These are phyloP conservation scores for Morella rubra DNA, from an alignment of 306 rosid species.

Conservation along the genomic window DNA sequence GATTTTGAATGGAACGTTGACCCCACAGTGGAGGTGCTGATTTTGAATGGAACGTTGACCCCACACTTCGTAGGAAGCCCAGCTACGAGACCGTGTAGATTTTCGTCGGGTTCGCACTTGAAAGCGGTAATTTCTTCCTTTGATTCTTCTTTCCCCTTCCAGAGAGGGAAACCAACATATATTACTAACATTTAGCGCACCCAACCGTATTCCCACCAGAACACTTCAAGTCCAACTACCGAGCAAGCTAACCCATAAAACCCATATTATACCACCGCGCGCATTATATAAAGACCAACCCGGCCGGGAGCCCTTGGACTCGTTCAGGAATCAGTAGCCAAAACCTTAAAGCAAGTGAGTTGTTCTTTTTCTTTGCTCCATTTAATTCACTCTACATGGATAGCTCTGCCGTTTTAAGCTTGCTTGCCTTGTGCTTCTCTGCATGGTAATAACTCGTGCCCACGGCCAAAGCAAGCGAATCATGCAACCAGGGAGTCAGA, in stretches of 20 bases:
- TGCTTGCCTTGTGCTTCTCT: constrained; percentile 26
- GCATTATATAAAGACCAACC: constrained; percentile 14
- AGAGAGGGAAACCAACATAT: too few species aligned
- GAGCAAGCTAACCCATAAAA: constrained; percentile 8
- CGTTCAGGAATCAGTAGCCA: background rate
- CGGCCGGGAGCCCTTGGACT: background rate
- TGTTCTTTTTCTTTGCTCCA: background rate
- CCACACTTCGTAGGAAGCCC: too few species aligned
- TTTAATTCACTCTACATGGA: constrained; percentile 20
- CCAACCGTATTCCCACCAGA: too few species aligned
- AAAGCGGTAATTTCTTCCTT: background rate
- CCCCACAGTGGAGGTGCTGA: too few species aligned
- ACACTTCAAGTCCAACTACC: constrained; percentile 37
- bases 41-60: too few species aligned
- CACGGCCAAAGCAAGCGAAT: constrained; percentile 20
- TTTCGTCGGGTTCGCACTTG: background rate
- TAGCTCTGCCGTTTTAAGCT: constrained; percentile 24
- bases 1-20: constrained; percentile 42
- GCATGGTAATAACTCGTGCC: constrained; percentile 29
- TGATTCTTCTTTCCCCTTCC: background rate
- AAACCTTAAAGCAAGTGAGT: background rate
- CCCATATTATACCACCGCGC: too few species aligned
- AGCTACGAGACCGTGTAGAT: too few species aligned
- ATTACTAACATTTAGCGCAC: constrained; percentile 21
- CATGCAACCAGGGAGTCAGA: constrained; percentile 40